Percentiles rank a stretch among this genome's conserved stretches.
phyloP scores from a whole-genome alignment of 805 yeast species.

The Candida pini region DNA sequence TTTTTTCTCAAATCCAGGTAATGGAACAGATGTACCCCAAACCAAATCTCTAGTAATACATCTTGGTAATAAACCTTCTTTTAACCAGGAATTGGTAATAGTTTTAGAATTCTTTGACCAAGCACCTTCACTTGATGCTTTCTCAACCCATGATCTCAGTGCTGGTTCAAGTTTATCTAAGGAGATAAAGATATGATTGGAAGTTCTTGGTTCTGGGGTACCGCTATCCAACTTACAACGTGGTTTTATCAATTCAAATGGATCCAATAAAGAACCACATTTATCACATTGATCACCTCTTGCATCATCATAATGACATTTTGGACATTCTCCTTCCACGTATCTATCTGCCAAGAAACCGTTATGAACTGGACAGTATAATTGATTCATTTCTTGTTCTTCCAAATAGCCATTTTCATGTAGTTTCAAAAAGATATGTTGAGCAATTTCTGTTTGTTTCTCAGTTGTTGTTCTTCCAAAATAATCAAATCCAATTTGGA shows the following conservation, averaged over 20 bases:
- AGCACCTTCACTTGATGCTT: conserved; percentile 62
- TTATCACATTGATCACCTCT: conserved; percentile 99
- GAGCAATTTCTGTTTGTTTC: conserved; percentile 91
- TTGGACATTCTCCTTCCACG: conserved; percentile 97
- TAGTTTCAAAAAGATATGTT: conserved; percentile 78
- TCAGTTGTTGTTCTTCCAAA: conserved; percentile 96
- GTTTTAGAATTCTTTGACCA: conserved; percentile 93
- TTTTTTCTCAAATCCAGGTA: conserved; percentile 77
- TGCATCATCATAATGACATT: conserved; percentile 92
- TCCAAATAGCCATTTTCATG: conserved; percentile 75
- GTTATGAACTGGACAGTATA: conserved; percentile 85
- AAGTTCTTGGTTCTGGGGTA: conserved; percentile 71
- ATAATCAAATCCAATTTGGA: conserved; percentile 87
- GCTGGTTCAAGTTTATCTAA: conserved; percentile 80
- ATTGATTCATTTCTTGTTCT: conserved; percentile 82
- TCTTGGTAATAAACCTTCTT: conserved; percentile 87
- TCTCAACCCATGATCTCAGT: conserved; percentile 64
- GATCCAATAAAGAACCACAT: conserved; percentile 86
- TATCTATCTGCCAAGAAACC: conserved; percentile 93
- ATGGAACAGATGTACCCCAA: conserved; percentile 99
- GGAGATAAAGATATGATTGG: conserved; percentile 80
- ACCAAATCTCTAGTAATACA: conserved; percentile 95
- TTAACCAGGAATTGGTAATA: conserved; percentile 90
- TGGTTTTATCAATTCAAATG: conserved; percentile 90
- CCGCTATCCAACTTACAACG: conserved; percentile 90